Evolutionary conservation across 768 basidiomycete species (phyloP).

Genomic region (Mycena rebaudengoi): DNA sequence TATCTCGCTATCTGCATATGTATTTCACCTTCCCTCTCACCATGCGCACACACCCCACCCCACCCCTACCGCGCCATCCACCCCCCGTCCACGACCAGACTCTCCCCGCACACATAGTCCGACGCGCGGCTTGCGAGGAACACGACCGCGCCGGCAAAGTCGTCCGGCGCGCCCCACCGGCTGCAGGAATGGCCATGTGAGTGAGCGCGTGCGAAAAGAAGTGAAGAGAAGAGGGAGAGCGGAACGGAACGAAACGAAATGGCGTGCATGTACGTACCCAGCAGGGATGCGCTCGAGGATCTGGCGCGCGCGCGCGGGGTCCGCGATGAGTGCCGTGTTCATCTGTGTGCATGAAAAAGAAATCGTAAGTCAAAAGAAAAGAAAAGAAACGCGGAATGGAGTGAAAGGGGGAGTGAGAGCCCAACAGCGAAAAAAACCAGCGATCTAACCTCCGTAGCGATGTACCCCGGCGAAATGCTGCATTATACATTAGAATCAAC

Average conservation of each 20-base stretch:
- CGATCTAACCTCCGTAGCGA: slow-evolving; percentile 52
- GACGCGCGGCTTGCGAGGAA: slow-evolving; percentile 76
- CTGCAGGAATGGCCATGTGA: slow-evolving; percentile 76
- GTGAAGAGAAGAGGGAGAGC: too few relatives aligned
- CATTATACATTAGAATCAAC: background rate
- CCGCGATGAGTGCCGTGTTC: slow-evolving; percentile 50
- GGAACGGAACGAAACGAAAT: too few relatives aligned
- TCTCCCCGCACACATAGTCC: slow-evolving; percentile 78
- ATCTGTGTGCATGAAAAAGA: too few relatives aligned
- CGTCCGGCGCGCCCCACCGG: slow-evolving; percentile 74
- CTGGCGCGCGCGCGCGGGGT: slow-evolving; percentile 70
- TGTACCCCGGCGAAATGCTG: slow-evolving; percentile 54
- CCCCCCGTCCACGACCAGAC: slow-evolving; percentile 71
- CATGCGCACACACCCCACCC: too few relatives aligned
- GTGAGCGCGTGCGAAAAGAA: too few relatives aligned
- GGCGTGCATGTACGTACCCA: too few relatives aligned
- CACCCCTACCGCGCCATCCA: slow-evolving; percentile 45
- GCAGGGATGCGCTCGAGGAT: too few relatives aligned
- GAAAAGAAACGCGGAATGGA: background rate
- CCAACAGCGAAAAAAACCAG: too few relatives aligned
- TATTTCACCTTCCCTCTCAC: too few relatives aligned
- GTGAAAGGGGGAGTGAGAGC: background rate
- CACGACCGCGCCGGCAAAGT: slow-evolving; percentile 78
- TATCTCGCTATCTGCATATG: too few relatives aligned
- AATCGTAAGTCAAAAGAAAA: too few relatives aligned